Base-by-base conservation (phyloP, 2,329 filamentous ascomycete genomes). In the Fusarium brachygibbosum region DNA sequence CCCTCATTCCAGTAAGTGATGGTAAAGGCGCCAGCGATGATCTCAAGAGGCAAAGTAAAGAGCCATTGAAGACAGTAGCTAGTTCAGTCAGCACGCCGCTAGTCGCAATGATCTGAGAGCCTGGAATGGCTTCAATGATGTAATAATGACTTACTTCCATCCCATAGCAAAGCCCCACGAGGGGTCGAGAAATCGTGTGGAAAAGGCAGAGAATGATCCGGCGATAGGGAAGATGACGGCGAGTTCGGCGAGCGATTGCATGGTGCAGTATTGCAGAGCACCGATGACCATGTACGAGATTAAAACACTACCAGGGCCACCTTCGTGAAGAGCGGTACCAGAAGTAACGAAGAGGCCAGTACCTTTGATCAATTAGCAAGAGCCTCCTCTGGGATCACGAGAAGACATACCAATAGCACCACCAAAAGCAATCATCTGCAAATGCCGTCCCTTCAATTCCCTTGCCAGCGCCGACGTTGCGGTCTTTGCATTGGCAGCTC, bases 381-480 rank as follows among this genome's bases (percentile, higher is more conserved):
- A 29, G 14, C 14, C 16, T n/a, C 14, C 4, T 17, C 17, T 17
- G 21, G 4, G 14, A 17, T 48, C 6, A 25, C 6, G 25, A 4
- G 6, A 17, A 16, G 35, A 68, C 78, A 16, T 81, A 88, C 92
- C 92, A 75, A 97, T 97, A 17, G 92, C 95, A 50, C 94, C 94
- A 70, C 94, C 94, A 71, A 98, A 97, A 13, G 95, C 95, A 84
- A 98, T 98, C 95, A 98, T 98, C 83, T 98, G 94, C 76, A 98
- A 78, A 83, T 98, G 95, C 50, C 94, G 85, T 12, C 90, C 89
- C 81, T 97, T 96, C 72, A 97, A 81, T 78, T 89, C 90, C 75
- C 94, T 86, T 56, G 92, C 89, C 55, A 98, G 83, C 11, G 91
- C 89, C 50, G 92, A 91, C 69, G 90, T 86, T 5, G 93, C 91